A percentile compares a stretch with the other conserved stretches of the same genome.
These are phyloP conservation scores for Cladophialophora bantiana DNA, from an alignment of 2,329 filamentous ascomycete genomes.

Conservation along the genomic window DNA sequence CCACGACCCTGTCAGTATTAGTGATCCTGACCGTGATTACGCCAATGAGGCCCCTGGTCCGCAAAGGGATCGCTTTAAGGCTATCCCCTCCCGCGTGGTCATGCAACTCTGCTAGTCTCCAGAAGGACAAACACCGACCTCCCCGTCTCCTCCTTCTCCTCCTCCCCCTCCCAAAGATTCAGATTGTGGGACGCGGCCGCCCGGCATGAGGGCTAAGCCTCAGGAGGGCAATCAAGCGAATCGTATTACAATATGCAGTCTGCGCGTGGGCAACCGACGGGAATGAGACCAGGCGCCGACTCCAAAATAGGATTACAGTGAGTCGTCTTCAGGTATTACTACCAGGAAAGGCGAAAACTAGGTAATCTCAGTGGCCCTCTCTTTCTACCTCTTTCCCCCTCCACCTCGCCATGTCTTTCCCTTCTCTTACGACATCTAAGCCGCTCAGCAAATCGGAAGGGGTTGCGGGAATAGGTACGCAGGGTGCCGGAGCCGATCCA, in stretches of 20 bases:
- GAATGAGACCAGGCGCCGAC: background rate
- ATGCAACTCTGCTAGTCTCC: conserved; percentile 15
- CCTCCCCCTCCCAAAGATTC: background rate
- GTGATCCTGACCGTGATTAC: conserved; percentile 19
- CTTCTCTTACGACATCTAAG: background rate
- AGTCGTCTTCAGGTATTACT: background rate
- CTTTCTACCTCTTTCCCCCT: background rate
- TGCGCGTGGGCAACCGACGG: conserved; percentile 9
- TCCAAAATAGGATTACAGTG: background rate
- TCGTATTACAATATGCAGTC: conserved; percentile 11
- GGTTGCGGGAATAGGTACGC: background rate
- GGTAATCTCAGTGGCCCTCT: background rate
- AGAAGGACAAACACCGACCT: conserved; percentile 4
- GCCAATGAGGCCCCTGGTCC: conserved; percentile 14
- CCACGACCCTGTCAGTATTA: conserved; percentile 14
- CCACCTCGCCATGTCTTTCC: background rate
- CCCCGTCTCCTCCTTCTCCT: conserved; percentile 1
- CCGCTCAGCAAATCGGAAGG: background rate
- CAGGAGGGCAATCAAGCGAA: conserved; percentile 4
- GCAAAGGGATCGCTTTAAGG: conserved; percentile 14
- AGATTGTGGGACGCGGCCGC: conserved; percentile 13
- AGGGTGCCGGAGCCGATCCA: background rate
- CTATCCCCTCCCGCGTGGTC: conserved; percentile 11
- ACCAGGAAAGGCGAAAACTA: conserved; percentile 6
- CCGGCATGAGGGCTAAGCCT: background rate